Evolutionary conservation across 2,329 filamentous ascomycete genomes (phyloP).

Genomic region (Verticillium nubilum): DNA sequence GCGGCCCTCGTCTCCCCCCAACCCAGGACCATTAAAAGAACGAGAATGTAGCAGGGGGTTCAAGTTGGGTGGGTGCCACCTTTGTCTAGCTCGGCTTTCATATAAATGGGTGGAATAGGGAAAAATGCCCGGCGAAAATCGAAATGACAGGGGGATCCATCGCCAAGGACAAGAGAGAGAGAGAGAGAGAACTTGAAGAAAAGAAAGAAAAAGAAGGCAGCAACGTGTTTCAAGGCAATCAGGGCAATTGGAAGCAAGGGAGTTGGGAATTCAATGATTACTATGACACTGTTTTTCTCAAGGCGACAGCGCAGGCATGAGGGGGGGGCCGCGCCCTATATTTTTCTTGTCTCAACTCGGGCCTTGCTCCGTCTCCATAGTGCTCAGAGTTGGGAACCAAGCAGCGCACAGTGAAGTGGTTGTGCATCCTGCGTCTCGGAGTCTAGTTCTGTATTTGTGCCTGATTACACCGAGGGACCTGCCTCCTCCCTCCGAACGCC

Average conservation of each 20-base stretch:
- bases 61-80: not conserved
- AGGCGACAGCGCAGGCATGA: too few species aligned
- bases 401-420: too few species aligned
- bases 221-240: not conserved
- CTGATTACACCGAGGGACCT: not conserved
- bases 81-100: not conserved
- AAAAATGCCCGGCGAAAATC: not conserved
- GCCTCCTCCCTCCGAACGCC: not conserved
- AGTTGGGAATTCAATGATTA: not conserved
- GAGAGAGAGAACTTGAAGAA: not conserved
- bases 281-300: not conserved
- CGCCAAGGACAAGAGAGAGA: not conserved
- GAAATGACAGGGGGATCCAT: not conserved
- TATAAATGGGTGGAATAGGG: not conserved
- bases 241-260: not conserved
- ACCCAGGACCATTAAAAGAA: not conserved
- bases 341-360: too few species aligned
- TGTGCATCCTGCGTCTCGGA: not conserved
- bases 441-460: not conserved
- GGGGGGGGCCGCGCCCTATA: too few species aligned
- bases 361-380: too few species aligned
- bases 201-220: not conserved
- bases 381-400: too few species aligned
- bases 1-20: not conserved
- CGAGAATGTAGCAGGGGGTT: not conserved